Evolutionary conservation across 495 filamentous ascomycete species (phyloP).

Genomic region (Neurospora intermedia): DNA sequence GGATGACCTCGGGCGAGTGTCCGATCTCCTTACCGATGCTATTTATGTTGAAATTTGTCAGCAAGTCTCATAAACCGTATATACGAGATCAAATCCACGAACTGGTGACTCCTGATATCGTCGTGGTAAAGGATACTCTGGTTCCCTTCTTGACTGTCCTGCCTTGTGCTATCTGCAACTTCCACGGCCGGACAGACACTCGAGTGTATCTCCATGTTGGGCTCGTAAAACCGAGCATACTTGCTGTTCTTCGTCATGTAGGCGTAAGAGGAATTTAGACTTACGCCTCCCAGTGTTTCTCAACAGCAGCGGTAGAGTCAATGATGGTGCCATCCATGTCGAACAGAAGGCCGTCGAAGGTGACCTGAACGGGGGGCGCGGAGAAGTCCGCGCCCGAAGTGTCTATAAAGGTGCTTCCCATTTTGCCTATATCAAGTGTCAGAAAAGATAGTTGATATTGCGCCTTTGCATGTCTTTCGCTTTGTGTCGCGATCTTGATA

Average conservation of each 20-base stretch:
- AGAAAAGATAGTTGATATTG: neutral
- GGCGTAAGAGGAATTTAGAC: conserved; percentile 1
- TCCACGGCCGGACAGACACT: neutral
- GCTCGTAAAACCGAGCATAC: conserved; percentile 1
- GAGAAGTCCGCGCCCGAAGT: conserved; percentile 34
- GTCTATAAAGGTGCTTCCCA: conserved; percentile 11
- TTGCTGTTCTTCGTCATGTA: no score
- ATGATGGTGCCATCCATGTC: conserved; percentile 89
- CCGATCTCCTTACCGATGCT: conserved; percentile 77
- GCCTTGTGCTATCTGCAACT: neutral
- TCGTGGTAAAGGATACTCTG: neutral
- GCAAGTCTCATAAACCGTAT: neutral
- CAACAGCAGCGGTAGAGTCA: conserved; percentile 70
- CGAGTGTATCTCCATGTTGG: neutral
- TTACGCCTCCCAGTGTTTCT: conserved; percentile 86
- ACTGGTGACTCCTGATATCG: neutral
- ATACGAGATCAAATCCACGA: neutral
- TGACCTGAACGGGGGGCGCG: conserved; percentile 45
- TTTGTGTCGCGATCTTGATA: neutral
- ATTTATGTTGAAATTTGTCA: neutral
- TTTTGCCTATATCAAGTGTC: neutral
- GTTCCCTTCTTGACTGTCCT: neutral
- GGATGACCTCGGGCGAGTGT: conserved; percentile 68
- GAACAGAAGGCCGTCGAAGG: conserved; percentile 73
- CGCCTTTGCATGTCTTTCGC: neutral